A percentile compares a stretch with the other conserved stretches of the same genome.
phyloP scores from a whole-genome alignment of 148 eudicot species.

The Chenopodium berlandieri region DNA sequence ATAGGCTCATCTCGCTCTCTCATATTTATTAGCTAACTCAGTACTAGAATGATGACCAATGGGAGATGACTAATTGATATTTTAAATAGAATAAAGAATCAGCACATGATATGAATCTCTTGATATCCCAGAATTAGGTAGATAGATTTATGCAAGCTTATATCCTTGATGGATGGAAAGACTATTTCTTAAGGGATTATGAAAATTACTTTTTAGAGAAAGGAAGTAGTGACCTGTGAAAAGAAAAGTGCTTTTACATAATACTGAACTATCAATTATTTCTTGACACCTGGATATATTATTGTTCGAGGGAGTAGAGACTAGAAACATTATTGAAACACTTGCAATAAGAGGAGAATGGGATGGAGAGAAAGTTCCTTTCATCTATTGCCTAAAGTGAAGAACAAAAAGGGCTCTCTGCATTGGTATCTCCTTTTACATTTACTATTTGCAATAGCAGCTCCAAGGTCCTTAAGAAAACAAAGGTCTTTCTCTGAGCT shows the following conservation, averaged over 20 bases:
- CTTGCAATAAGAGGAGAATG: not conserved
- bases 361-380: not conserved
- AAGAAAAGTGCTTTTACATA: not conserved
- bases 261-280: not conserved
- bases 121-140: not conserved
- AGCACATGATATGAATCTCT: not conserved
- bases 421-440: not conserved
- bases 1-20: not conserved
- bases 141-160: not conserved
- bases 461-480: not conserved
- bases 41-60: not conserved
- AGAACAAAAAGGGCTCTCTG: not conserved
- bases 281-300: not conserved
- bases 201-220: not conserved
- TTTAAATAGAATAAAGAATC: not conserved
- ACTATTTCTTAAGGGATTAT: not conserved
- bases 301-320: not conserved
- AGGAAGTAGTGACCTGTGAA: not conserved
- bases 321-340: not conserved
- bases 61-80: not conserved
- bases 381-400: not conserved
- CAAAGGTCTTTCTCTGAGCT: not conserved
- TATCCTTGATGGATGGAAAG: not conserved
- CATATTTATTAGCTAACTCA: not conserved
- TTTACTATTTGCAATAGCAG: not conserved